Base-by-base conservation (phyloP, 2,329 filamentous ascomycete species). In the Venturiaceae sp. region DNA sequence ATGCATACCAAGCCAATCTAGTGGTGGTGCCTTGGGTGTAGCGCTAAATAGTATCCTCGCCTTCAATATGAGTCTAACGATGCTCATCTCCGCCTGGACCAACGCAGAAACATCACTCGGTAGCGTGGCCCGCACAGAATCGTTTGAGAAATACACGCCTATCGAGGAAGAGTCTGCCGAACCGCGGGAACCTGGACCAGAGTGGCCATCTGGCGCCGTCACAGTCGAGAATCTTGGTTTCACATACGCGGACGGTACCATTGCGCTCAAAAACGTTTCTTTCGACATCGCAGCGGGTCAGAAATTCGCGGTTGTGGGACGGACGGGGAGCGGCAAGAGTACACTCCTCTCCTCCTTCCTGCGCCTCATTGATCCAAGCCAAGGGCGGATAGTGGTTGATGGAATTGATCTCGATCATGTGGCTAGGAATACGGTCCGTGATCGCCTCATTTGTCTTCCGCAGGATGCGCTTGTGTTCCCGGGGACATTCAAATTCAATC, bases 31-130 rank as follows among this genome's bases (percentile, higher is more conserved):
- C 50, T 73, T 81, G 5, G 81, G 80, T 59, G 72, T 83, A 7
- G 79, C 79, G 0, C 66, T 83, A 13, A 67, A 81, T 26, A 80
- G 80, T 58, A 73, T 82, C 36, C 76, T 83, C 28, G 68, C 74
- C 23, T 81, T 83, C 66, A 81, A 76, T 46, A 72, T 77, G 46
- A 75, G 72, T 55, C 72, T 83, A 60, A 78, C 77, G 58, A 66
- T 76, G 9, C 66, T 81, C n/a, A 72, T 81, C 7, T 66, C 73
- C 0, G 76, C 74, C 50, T 84, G 81, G 80, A 83, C 81, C 0
- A 73, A 75, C 44, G 69, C 84, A 16, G 82, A 85, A 62, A 84
- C 80, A 0, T 75, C 77, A 37, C 76, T 85, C 47, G 82, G 82
- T 7, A 80, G 80, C 9, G 75, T 85, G 8, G 72, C 77, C 4